These are phyloP conservation scores for Coffea humblotiana DNA, from an alignment of 305 asterid species.

Conservation along the genomic window DNA sequence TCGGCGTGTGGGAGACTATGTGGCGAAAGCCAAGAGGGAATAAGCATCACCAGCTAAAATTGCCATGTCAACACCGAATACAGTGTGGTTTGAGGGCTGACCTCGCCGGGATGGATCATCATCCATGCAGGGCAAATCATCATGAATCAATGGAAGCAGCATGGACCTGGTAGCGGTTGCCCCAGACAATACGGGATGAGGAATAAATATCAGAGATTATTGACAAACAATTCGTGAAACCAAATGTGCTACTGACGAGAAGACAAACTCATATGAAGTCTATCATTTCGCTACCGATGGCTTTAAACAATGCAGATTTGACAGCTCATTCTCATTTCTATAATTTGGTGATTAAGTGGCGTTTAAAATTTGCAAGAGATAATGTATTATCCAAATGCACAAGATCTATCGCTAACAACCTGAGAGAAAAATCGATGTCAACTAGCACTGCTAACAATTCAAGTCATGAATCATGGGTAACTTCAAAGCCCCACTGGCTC, in stretches of 20 bases:
- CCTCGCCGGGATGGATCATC: conserved; percentile 94
- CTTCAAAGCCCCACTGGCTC: neutral
- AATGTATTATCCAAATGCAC: neutral
- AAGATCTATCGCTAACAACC: neutral
- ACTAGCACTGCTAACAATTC: neutral
- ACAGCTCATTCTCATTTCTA: neutral
- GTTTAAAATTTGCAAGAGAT: neutral
- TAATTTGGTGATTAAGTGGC: neutral
- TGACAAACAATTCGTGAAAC: neutral
- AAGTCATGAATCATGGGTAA: neutral
- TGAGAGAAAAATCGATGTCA: neutral
- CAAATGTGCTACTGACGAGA: neutral
- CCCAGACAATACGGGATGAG: neutral
- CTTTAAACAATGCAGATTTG: neutral
- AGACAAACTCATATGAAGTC: neutral
- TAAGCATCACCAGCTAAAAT: conserved; percentile 94
- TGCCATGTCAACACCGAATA: conserved; percentile 91
- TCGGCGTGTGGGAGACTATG: conserved; percentile 86
- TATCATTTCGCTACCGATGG: neutral
- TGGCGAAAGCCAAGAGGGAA: conserved; percentile 95
- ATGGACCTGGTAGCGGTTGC: conserved; percentile 55
- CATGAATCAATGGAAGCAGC: conserved; percentile 93
- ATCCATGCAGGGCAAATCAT: conserved; percentile 97
- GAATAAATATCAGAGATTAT: neutral
- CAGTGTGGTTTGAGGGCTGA: conserved; percentile 82